Percentiles rank a stretch among this genome's conserved stretches.
Conservation (phyloP, 1,284 basidiomycete genomes). For the Neolentinus lepideus region DNA sequence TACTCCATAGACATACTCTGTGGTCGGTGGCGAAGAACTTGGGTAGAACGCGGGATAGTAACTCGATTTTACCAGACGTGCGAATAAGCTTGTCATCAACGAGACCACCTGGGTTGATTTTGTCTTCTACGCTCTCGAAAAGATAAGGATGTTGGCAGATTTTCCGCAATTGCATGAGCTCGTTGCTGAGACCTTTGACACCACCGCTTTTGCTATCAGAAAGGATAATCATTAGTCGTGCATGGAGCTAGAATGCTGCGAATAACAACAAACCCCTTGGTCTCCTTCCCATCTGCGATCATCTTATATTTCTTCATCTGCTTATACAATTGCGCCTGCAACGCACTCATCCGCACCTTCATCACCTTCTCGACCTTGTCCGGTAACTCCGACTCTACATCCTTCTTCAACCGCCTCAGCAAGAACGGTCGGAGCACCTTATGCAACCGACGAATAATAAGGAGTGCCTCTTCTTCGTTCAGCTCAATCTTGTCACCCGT, state of each 20-base stretch:
- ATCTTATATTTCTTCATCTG: constrained; percentile 98
- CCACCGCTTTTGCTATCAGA: constrained; percentile 57
- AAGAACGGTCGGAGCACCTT: constrained; percentile 98
- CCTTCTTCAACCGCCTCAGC: constrained; percentile 94
- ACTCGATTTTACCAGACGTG: constrained; percentile 90
- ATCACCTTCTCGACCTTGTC: constrained; percentile 99
- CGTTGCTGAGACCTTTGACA: constrained; percentile 89
- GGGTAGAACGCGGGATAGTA: constrained; percentile 90
- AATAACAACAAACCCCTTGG: constrained; percentile 50
- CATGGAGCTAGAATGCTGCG: background rate
- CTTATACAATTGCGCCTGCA: constrained; percentile 95
- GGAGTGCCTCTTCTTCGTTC: constrained; percentile 98
- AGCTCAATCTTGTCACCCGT: constrained; percentile 96
- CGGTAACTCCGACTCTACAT: constrained; percentile 95
- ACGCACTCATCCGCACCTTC: constrained; percentile 93
- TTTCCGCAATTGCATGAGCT: constrained; percentile 98
- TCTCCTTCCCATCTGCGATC: constrained; percentile 84
- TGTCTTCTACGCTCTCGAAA: constrained; percentile 93
- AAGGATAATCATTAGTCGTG: constrained; percentile 1
- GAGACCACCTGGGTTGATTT: constrained; percentile 77
- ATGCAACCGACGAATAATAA: constrained; percentile 96
- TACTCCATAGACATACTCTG: constrained; percentile 48
- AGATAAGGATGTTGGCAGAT: constrained; percentile 98
- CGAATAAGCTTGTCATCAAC: constrained; percentile 86
- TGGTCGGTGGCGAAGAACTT: constrained; percentile 93